Evolutionary conservation across 495 filamentous ascomycete genomes (phyloP).

Genomic region (Mytilinidion resinicola): DNA sequence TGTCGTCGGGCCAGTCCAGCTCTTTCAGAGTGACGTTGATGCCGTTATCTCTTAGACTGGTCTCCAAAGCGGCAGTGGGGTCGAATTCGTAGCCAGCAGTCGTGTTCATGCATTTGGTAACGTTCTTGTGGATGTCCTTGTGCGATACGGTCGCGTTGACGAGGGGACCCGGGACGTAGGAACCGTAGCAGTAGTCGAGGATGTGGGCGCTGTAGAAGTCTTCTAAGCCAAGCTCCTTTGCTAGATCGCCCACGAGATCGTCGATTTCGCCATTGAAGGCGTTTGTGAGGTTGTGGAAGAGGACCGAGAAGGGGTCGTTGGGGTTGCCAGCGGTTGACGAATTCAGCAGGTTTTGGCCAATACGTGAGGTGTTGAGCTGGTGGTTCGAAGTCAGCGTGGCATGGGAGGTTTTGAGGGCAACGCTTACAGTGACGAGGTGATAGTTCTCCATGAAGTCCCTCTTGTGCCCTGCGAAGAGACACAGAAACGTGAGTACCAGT

Average conservation of each 20-base stretch:
- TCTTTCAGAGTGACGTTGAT: constrained; percentile 50
- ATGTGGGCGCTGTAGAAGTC: constrained; percentile 71
- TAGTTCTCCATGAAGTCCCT: constrained; percentile 55
- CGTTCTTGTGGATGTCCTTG: constrained; percentile 41
- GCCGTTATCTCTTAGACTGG: constrained; percentile 38
- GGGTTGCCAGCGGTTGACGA: constrained; percentile 10
- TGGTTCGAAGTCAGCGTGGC: background rate
- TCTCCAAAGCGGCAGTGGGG: constrained; percentile 51
- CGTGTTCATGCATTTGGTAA: constrained; percentile 56
- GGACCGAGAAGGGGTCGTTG: constrained; percentile 19
- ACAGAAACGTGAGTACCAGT: constrained; percentile 62
- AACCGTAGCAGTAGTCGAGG: constrained; percentile 62
- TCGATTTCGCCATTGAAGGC: constrained; percentile 36
- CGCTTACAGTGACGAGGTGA: constrained; percentile 58
- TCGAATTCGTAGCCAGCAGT: constrained; percentile 54
- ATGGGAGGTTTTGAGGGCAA: constrained; percentile 4
- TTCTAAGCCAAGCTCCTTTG: constrained; percentile 49
- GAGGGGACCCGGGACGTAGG: constrained; percentile 46
- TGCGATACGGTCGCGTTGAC: constrained; percentile 39
- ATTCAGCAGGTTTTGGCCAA: constrained; percentile 48
- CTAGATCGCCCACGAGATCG: constrained; percentile 43
- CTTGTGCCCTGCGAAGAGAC: constrained; percentile 63
- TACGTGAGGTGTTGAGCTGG: constrained; percentile 58
- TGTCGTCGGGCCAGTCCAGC: constrained; percentile 56
- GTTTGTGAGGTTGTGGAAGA: constrained; percentile 32